phyloP scores from a whole-genome alignment of 352 stramenopile species.

The Pythium plurisporium region DNA sequence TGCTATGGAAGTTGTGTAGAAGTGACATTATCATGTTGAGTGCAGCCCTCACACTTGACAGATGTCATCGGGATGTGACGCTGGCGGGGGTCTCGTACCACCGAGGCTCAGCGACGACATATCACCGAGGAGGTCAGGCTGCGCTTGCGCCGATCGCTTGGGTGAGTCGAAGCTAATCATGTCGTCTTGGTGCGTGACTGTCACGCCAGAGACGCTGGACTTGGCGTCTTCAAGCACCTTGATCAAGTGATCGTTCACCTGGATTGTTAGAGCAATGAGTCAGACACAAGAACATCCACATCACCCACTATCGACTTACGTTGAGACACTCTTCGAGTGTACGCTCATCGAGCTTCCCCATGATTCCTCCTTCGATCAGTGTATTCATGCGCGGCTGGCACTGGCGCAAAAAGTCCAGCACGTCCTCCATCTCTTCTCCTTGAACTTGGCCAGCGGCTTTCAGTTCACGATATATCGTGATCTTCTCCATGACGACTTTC shows the following conservation, averaged over 20 bases:
- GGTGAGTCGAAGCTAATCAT: constrained; percentile 68
- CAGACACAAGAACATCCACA: not conserved
- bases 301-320: constrained; percentile 23
- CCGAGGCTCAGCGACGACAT: constrained; percentile 19
- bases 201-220: not conserved
- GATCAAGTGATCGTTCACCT: constrained; percentile 84
- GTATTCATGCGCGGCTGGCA: constrained; percentile 87
- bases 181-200: constrained; percentile 20
- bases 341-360: constrained; percentile 78
- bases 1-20: too few relatives aligned
- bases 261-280: not conserved
- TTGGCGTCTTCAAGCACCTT: constrained; percentile 60
- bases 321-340: constrained; percentile 82
- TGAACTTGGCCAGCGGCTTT: constrained; percentile 21
- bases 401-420: constrained; percentile 77
- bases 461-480: constrained; percentile 42
- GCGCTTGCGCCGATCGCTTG: constrained; percentile 17
- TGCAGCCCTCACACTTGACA: too few relatives aligned
- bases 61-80: too few relatives aligned
- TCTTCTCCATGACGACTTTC: constrained; percentile 69
- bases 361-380: constrained; percentile 80
- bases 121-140: constrained; percentile 13
- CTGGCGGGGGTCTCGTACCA: not conserved
- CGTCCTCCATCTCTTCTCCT: constrained; percentile 55
- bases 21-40: too few relatives aligned